phyloP scores from a whole-genome alignment of 495 filamentous ascomycete genomes.

The Poronia punctata region DNA sequence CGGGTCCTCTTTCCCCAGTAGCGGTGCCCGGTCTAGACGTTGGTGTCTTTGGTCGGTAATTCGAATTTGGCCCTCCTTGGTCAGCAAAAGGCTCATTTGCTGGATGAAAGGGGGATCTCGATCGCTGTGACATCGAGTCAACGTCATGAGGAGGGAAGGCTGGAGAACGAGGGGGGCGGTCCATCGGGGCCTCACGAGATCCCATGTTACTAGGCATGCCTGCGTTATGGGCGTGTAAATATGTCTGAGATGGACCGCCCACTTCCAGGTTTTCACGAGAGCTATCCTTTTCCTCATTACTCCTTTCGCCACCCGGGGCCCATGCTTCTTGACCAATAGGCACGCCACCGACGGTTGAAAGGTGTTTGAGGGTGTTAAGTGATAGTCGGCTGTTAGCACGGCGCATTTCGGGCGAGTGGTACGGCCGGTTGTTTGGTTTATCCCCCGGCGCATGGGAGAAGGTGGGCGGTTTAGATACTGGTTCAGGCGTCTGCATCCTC shows the following conservation, averaged over 20 bases:
- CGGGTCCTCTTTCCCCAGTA: slow-evolving; percentile 18
- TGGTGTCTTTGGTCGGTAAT: slow-evolving; percentile 18
- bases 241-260: slow-evolving; percentile 34
- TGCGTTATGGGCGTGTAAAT: slow-evolving; percentile 37
- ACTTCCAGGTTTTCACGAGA: slow-evolving; percentile 23
- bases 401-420: slow-evolving; percentile 65
- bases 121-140: slow-evolving; percentile 22
- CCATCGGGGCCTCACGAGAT: slow-evolving; percentile 43
- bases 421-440: slow-evolving; percentile 59
- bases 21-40: slow-evolving; percentile 23
- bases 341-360: slow-evolving; percentile 57
- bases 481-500: slow-evolving; percentile 56
- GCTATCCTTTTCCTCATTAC: slow-evolving; percentile 17
- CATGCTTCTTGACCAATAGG: slow-evolving; percentile 15
- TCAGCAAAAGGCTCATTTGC: slow-evolving; percentile 12
- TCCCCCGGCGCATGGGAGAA: slow-evolving; percentile 66
- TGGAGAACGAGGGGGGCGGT: slow-evolving; percentile 21
- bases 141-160: slow-evolving; percentile 28
- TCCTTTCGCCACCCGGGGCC: slow-evolving; percentile 17
- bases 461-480: slow-evolving; percentile 66
- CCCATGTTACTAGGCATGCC: slow-evolving; percentile 45
- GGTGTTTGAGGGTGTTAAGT: slow-evolving; percentile 66
- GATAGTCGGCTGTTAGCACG: slow-evolving; percentile 77
- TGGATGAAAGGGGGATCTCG: slow-evolving; percentile 30
- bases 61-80: slow-evolving; percentile 18